Conservation (phyloP, 164 flowering plant genomes). For the Cinnamomum chago region DNA sequence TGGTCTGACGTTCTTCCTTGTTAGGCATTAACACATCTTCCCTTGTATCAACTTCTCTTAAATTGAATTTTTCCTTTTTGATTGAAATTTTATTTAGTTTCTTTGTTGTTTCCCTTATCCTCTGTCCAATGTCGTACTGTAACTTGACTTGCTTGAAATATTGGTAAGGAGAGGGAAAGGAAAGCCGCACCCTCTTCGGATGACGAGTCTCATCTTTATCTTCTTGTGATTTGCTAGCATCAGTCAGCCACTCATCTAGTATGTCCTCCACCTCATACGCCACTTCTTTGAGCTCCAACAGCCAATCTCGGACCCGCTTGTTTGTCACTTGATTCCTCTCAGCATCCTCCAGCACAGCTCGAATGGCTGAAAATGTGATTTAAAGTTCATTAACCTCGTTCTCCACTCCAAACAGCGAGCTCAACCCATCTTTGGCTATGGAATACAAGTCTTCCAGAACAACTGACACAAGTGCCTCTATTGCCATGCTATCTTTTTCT, state of each 20-base stretch:
- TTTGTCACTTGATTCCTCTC: background rate
- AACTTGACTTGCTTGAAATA: background rate
- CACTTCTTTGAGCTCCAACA: background rate
- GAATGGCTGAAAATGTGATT: background rate
- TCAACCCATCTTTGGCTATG: background rate
- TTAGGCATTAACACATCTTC: too few relatives aligned
- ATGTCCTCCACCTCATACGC: conserved; percentile 1
- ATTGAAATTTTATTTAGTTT: too few relatives aligned
- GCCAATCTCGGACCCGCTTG: background rate
- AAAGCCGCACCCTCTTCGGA: background rate
- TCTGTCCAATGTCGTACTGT: too few relatives aligned
- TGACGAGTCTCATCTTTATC: background rate
- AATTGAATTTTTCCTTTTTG: too few relatives aligned
- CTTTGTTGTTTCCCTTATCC: too few relatives aligned
- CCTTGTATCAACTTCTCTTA: too few relatives aligned
- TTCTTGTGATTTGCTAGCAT: background rate
- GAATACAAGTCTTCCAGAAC: background rate
- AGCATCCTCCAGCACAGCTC: background rate
- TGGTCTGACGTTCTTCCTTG: too few relatives aligned
- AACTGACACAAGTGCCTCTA: background rate
- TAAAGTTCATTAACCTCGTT: background rate
- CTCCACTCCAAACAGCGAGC: background rate
- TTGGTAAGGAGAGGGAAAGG: too few relatives aligned
- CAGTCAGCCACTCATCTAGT: background rate
- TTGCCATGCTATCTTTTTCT: background rate